A percentile compares a stretch with the other conserved stretches of the same genome.
Evolutionary conservation across 495 filamentous ascomycete species (phyloP).

Genomic region (Venustampulla echinocandica): DNA sequence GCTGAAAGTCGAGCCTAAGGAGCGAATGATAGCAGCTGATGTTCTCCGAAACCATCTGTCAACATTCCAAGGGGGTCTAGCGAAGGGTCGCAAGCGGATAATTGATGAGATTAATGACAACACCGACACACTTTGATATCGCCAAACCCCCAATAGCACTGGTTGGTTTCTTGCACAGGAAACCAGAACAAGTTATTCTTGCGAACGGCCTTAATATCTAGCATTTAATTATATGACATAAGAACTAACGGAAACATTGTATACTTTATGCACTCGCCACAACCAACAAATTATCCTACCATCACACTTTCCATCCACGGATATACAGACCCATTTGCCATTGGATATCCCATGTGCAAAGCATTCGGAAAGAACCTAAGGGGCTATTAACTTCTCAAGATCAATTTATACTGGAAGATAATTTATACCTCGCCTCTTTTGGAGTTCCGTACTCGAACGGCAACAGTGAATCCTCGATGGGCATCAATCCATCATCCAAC

Average conservation of each 20-base stretch:
- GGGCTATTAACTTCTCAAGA: background rate
- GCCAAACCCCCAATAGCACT: too few relatives aligned
- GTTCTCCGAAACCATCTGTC: background rate
- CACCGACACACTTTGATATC: too few relatives aligned
- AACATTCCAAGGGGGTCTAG: background rate
- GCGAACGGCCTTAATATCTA: too few relatives aligned
- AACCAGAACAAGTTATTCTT: too few relatives aligned
- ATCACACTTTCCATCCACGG: constrained; percentile 45
- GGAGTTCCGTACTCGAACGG: constrained; percentile 60
- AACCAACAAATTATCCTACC: background rate
- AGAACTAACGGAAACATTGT: too few relatives aligned
- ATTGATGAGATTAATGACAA: background rate
- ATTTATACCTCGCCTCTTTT: constrained; percentile 49
- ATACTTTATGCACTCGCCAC: too few relatives aligned
- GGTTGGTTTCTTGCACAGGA: too few relatives aligned
- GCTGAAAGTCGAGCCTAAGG: constrained; percentile 6
- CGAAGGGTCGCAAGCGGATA: background rate
- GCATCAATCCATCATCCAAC: constrained; percentile 61
- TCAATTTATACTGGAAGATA: background rate
- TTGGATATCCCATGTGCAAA: constrained; percentile 59
- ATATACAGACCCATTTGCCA: constrained; percentile 42
- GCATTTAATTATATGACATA: too few relatives aligned
- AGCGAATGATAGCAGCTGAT: constrained; percentile 4
- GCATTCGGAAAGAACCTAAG: constrained; percentile 46
- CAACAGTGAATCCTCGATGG: constrained; percentile 66